Conservation (phyloP, 2,329 filamentous ascomycete genomes). For the Paradendryphiella salina region DNA sequence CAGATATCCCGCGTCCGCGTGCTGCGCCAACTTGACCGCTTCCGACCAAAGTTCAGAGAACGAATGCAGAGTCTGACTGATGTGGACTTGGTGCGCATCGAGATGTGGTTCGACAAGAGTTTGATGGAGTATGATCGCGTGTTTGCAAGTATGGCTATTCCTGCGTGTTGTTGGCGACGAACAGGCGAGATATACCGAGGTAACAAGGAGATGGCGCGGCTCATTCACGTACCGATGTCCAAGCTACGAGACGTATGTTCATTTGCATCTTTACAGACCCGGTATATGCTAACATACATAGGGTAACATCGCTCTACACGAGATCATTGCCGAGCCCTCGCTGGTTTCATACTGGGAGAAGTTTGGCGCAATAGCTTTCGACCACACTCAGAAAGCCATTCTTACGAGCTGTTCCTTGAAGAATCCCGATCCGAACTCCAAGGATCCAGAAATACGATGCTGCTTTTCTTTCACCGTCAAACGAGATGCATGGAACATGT, state of each 20-base stretch:
- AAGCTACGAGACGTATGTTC: constrained; percentile 80
- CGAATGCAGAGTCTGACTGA: constrained; percentile 91
- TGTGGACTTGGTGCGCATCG: constrained; percentile 89
- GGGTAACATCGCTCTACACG: constrained; percentile 93
- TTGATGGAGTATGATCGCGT: constrained; percentile 98
- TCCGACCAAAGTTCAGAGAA: constrained; percentile 93
- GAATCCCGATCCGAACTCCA: constrained; percentile 64
- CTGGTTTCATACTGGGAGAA: constrained; percentile 99
- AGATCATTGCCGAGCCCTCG: constrained; percentile 93
- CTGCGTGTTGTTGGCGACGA: constrained; percentile 93
- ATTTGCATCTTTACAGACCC: background rate
- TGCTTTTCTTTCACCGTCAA: constrained; percentile 98
- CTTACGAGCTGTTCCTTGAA: constrained; percentile 91
- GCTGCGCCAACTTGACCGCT: constrained; percentile 84
- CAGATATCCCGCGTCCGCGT: constrained; percentile 86
- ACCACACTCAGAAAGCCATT: constrained; percentile 89
- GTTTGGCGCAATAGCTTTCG: constrained; percentile 96
- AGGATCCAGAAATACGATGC: constrained; percentile 78
- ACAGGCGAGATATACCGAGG: constrained; percentile 97
- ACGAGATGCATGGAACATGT: constrained; percentile 96
- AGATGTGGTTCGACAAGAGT: constrained; percentile 98
- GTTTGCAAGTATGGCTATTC: constrained; percentile 98
- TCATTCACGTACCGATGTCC: constrained; percentile 91
- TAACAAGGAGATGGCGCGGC: constrained; percentile 97
- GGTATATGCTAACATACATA: constrained; percentile 47